Percentiles rank a stretch among this genome's conserved stretches.
Conservation (phyloP, 257 asterid genomes). For the Solanum chilense region DNA sequence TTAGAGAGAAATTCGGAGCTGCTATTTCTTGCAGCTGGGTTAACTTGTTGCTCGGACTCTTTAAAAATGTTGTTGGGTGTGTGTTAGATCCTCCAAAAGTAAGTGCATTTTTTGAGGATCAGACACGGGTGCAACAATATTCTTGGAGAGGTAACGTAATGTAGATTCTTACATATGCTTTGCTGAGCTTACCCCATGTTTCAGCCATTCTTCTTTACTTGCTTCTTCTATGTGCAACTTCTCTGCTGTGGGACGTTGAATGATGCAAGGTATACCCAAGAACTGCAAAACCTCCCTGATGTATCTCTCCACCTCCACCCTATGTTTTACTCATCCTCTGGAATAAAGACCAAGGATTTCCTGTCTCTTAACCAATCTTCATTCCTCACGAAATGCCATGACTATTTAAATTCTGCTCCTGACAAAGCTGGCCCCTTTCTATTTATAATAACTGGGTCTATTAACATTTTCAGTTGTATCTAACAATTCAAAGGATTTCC, state of each 20-base stretch:
- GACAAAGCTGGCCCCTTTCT: neutral
- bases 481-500: neutral
- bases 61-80: neutral
- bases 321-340: neutral
- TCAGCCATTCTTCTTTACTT: neutral
- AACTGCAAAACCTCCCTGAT: neutral
- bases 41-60: neutral
- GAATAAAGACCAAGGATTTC: neutral
- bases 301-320: neutral
- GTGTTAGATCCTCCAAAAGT: neutral
- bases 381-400: neutral
- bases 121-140: neutral
- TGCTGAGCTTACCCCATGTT: neutral
- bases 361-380: neutral
- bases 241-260: neutral
- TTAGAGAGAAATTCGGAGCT: neutral
- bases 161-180: neutral
- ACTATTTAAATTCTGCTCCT: neutral
- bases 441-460: neutral
- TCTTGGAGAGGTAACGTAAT: neutral
- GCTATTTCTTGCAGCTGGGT: neutral
- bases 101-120: neutral
- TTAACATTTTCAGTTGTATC: neutral
- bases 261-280: neutral
- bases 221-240: neutral